Evolutionary conservation across 352 stramenopile species (phyloP).

Genomic region (Phytophthora pluvialis): DNA sequence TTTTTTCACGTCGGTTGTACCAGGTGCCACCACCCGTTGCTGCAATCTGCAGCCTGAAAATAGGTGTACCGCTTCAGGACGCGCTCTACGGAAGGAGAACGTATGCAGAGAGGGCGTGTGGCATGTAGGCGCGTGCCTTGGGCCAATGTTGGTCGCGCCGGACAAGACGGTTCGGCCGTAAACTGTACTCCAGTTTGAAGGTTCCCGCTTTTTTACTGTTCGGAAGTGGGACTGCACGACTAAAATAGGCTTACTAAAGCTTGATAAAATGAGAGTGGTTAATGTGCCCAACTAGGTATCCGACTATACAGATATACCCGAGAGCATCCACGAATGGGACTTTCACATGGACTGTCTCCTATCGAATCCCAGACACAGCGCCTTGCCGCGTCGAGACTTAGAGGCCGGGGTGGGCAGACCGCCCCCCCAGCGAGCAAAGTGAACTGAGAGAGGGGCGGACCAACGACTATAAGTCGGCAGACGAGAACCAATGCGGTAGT

Average conservation of each 20-base stretch:
- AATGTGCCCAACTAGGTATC: too few relatives aligned
- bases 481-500: too few relatives aligned
- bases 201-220: conserved; percentile 28
- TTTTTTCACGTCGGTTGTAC: conserved; percentile 14
- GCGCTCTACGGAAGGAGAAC: conserved; percentile 47
- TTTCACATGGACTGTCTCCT: too few relatives aligned
- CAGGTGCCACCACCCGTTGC: neutral
- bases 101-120: neutral
- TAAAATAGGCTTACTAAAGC: conserved; percentile 8
- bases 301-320: too few relatives aligned
- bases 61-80: conserved; percentile 2
- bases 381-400: too few relatives aligned
- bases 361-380: too few relatives aligned
- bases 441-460: too few relatives aligned
- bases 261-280: too few relatives aligned
- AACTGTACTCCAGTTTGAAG: conserved; percentile 22
- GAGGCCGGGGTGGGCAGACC: too few relatives aligned
- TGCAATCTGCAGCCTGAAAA: conserved; percentile 2
- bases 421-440: too few relatives aligned
- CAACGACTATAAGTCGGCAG: too few relatives aligned
- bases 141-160: conserved; percentile 28
- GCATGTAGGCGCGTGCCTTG: conserved; percentile 26
- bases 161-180: conserved; percentile 2
- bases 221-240: neutral
- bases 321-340: too few relatives aligned